These are phyloP conservation scores for Prunella vulgaris DNA, from an alignment of 257 asterid species.

Conservation along the genomic window DNA sequence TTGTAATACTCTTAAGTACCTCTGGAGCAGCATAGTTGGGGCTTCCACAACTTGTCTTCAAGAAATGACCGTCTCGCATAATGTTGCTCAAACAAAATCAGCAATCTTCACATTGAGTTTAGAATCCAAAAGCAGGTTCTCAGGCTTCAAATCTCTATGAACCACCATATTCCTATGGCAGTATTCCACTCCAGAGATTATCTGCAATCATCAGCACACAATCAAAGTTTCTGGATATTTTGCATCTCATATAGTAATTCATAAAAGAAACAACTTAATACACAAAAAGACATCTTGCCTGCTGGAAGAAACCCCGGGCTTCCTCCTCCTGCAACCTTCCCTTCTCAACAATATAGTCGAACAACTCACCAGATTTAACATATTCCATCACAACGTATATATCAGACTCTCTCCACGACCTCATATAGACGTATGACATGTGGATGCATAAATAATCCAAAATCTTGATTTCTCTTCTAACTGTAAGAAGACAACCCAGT, in stretches of 20 bases:
- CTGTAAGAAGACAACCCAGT: slow-evolving; percentile 35
- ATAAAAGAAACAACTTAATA: neutral
- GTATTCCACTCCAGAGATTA: slow-evolving; percentile 96
- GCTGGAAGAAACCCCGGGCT: slow-evolving; percentile 85
- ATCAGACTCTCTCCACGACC: slow-evolving; percentile 81
- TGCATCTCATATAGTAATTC: neutral
- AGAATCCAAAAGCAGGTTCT: slow-evolving; percentile 88
- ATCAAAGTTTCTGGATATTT: slow-evolving; percentile 12
- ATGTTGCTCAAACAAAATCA: slow-evolving; percentile 94
- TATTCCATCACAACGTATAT: slow-evolving; percentile 89
- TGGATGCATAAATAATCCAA: slow-evolving; percentile 84
- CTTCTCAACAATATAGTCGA: slow-evolving; percentile 90
- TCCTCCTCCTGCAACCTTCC: slow-evolving; percentile 89
- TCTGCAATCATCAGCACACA: slow-evolving; percentile 44
- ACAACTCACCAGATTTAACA: slow-evolving; percentile 81
- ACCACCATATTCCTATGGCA: slow-evolving; percentile 99
- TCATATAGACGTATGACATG: slow-evolving; percentile 86
- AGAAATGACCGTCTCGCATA: slow-evolving; percentile 98
- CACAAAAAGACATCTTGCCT: slow-evolving; percentile 39
- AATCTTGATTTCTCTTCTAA: slow-evolving; percentile 80
- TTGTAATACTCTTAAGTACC: slow-evolving; percentile 38
- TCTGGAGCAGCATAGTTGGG: slow-evolving; percentile 99
- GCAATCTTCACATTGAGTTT: slow-evolving; percentile 91
- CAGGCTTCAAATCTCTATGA: slow-evolving; percentile 97
- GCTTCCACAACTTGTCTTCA: slow-evolving; percentile 99